Percentiles rank a stretch among this genome's conserved stretches.
These are phyloP conservation scores for Claviceps sp. DNA, from an alignment of 2,329 filamentous ascomycete species.

Conservation along the genomic window DNA sequence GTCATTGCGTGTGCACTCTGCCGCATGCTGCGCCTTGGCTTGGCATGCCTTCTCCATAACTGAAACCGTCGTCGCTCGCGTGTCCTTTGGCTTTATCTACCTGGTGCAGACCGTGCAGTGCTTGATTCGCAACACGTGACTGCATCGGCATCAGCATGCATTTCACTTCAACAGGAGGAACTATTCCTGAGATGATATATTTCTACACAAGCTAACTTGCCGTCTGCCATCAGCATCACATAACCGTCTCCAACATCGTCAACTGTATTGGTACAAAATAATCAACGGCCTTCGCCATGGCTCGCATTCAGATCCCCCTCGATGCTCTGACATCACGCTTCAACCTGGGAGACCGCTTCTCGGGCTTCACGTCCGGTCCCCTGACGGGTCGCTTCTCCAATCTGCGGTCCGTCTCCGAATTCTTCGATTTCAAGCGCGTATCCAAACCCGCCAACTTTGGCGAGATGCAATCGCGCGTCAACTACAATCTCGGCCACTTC, in stretches of 20 bases:
- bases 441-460: slow-evolving; percentile 87
- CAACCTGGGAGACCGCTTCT: slow-evolving; percentile 75
- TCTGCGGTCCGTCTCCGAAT: slow-evolving; percentile 80
- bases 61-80: not conserved
- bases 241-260: not conserved
- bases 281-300: slow-evolving; percentile 38
- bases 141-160: no score
- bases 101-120: not conserved
- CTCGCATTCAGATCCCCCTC: slow-evolving; percentile 82
- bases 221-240: not conserved
- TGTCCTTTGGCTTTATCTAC: not conserved
- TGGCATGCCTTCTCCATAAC: not conserved
- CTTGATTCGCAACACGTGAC: not conserved
- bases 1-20: not conserved
- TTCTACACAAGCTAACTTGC: not conserved
- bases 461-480: slow-evolving; percentile 82
- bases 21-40: not conserved
- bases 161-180: not conserved
- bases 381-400: slow-evolving; percentile 79
- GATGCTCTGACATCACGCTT: slow-evolving; percentile 84
- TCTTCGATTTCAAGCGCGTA: slow-evolving; percentile 88
- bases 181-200: not conserved
- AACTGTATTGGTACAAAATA: not conserved
- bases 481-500: slow-evolving; percentile 96
- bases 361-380: slow-evolving; percentile 66